Base-by-base conservation (phyloP, 2,329 filamentous ascomycete genomes). In the Metarhizium humberi region DNA sequence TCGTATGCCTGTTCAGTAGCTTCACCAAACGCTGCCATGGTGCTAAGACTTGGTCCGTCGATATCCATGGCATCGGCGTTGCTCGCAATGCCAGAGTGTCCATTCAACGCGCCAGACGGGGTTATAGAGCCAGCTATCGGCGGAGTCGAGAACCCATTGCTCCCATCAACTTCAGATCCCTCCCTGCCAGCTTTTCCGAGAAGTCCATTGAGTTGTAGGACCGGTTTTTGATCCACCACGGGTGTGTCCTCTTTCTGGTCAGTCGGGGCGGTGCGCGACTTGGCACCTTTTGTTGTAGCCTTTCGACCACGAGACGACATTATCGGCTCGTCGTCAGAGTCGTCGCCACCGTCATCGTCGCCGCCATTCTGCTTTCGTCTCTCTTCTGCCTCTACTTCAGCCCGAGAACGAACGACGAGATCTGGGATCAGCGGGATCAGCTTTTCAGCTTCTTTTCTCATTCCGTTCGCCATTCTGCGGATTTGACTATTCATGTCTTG, bases 371-470 rank as follows among this genome's bases (percentile, higher is more conserved):
- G 90, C 67, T 94, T 87, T 58, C 91, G 81, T 54, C 92, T 83
- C 70, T 88, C 85, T 63, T 94, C 89, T 16, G 88, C 88, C 72
- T 99, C 94, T 6, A 97, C 91, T 68, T 97, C 94, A 18, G 92
- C 94, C 59, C 94, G 87, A 60, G 95, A 90, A 60, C 91, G 82
- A 60, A 99, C 90, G 29, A 86, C 81, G 61, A 99, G 87, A 61
- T 99, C 94, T 0, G 94, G 94, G 58, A 99, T 99, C 45, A 97
- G 75, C 6, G 92, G 92, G 14, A 96, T 92, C 46, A 99, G 81
- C 71, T 96, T 97, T 72, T 97, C 92, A 1, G 94, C 95, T 72
- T 97, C 92, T 68, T 94, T 97, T 62, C 91, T 85, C 94, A 99
- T 97, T 60, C 91, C 89, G 57, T 95, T 85, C 13, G 94, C 94